These are phyloP conservation scores for Lactarius tabidus DNA, from an alignment of 768 basidiomycete genomes.

Conservation along the genomic window DNA sequence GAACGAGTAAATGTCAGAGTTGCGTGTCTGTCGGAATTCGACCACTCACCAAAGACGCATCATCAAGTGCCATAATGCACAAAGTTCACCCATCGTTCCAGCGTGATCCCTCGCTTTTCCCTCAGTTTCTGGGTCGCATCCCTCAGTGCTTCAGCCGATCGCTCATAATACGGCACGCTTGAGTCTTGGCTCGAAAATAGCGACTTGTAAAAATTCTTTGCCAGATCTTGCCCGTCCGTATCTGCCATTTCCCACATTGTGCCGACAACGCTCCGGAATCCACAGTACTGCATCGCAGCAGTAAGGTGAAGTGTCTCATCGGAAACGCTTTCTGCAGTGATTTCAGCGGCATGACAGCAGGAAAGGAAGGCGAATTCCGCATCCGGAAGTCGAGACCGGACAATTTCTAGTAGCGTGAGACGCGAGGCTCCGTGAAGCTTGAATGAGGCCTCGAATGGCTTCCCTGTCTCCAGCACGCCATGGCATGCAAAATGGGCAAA, in stretches of 20 bases:
- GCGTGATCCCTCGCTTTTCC: background rate
- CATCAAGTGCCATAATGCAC: slow-evolving; percentile 18
- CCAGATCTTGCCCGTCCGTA: slow-evolving; percentile 16
- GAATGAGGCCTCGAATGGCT: slow-evolving; percentile 8
- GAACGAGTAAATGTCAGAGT: background rate
- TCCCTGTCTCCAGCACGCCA: background rate
- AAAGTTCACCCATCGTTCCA: slow-evolving; percentile 19
- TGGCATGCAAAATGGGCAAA: slow-evolving; percentile 16
- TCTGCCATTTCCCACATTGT: slow-evolving; percentile 23
- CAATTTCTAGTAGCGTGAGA: slow-evolving; percentile 9
- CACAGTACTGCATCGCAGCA: slow-evolving; percentile 21
- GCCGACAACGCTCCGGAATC: slow-evolving; percentile 7
- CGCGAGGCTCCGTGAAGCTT: background rate
- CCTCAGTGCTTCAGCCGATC: slow-evolving; percentile 4
- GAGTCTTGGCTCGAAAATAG: background rate
- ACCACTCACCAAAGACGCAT: background rate
- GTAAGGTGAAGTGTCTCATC: slow-evolving; percentile 23
- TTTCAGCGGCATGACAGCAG: slow-evolving; percentile 10
- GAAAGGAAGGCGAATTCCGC: slow-evolving; percentile 18
- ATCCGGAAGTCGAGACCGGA: background rate
- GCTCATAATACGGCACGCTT: background rate
- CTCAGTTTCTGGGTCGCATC: slow-evolving; percentile 11
- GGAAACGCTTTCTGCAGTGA: background rate
- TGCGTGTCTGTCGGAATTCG: background rate
- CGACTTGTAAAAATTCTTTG: slow-evolving; percentile 7